Base-by-base conservation (phyloP, 2,329 filamentous ascomycete genomes). In the Penicillium sp. region DNA sequence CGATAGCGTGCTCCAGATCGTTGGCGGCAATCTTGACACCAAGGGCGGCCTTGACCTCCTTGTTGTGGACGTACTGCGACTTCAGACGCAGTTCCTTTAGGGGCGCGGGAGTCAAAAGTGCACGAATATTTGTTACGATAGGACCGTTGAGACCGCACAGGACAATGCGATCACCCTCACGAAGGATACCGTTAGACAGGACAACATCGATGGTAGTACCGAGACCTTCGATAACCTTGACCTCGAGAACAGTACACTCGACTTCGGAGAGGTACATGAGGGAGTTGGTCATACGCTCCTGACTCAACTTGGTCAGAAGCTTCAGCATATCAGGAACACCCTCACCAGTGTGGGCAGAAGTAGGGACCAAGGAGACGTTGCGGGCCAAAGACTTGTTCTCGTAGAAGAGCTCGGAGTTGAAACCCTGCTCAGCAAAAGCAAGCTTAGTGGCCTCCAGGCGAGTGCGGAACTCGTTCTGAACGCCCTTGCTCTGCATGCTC, bases 1-100 rank as follows among this genome's bases (percentile, higher is more conserved):
- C 95, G 77, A 99, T 98, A 68, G 96, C 95, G 64, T 92, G 89
- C 77, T 99, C 95, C 25, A 99, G 89, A 65, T 93, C 93, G 70
- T 97, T 96, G 48, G 94, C 95, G 65, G 93, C 93, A 75, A 99
- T 98, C 86, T 99, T 99, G 78, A 99, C 92, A 90, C 95, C 95
- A 73, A 99, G 86, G 8, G 95, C 93, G 22, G 96, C 95, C 84
- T 97, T 99, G 81, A 97, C 93, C 78, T 97, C 93, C 83, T 99
- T 98, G 83, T 99, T 97, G 83, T 99, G 96, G 33, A 99, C 94
- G 73, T 99, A 99, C 65, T 89, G 86, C 3, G 93, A 97, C 81
- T 98, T 98, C 71, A 99, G 87, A 76, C 96, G 93, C 66, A 99
- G 80, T 77, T 99, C 95, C 75, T 92, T 95, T 75, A 99, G 87